phyloP scores from a whole-genome alignment of 805 yeast genomes.

The Naumovozyma baii region DNA sequence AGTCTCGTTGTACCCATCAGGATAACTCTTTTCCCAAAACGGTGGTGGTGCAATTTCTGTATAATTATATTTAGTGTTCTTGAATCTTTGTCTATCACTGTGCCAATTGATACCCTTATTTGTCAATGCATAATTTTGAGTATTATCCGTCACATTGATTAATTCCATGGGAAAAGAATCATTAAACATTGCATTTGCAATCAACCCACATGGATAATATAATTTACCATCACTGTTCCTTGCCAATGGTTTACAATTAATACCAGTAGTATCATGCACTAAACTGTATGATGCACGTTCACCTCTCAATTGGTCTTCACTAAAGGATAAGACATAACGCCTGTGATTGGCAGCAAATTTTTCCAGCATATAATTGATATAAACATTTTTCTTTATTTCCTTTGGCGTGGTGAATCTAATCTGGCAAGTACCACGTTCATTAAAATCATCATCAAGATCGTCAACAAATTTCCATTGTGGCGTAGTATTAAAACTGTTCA shows the following conservation, averaged over 20 bases:
- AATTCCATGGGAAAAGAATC: constrained; percentile 55
- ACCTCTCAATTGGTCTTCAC: constrained; percentile 79
- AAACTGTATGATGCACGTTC: constrained; percentile 46
- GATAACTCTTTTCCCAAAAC: constrained; percentile 71
- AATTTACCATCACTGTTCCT: constrained; percentile 44
- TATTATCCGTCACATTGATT: constrained; percentile 29
- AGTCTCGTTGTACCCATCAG: constrained; percentile 78
- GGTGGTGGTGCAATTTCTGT: constrained; percentile 86
- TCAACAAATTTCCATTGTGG: constrained; percentile 65
- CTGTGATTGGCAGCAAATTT: constrained; percentile 92
- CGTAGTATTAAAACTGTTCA: constrained; percentile 26
- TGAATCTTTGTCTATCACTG: constrained; percentile 61
- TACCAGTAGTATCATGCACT: constrained; percentile 41
- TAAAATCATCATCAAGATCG: constrained; percentile 36
- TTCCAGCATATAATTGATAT: constrained; percentile 70
- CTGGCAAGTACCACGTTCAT: constrained; percentile 53
- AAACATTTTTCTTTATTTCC: constrained; percentile 65
- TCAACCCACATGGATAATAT: constrained; percentile 89
- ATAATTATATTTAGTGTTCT: constrained; percentile 59
- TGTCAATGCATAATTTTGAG: constrained; percentile 30
- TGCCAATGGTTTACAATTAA: constrained; percentile 58
- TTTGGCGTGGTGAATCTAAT: constrained; percentile 65
- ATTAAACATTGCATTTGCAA: constrained; percentile 86
- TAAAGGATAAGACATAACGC: constrained; percentile 80
- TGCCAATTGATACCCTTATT: constrained; percentile 74